A percentile compares a stretch with the other conserved stretches of the same genome.
Evolutionary conservation across 352 stramenopile species (phyloP).

Genomic region (Phytopythium litorale): DNA sequence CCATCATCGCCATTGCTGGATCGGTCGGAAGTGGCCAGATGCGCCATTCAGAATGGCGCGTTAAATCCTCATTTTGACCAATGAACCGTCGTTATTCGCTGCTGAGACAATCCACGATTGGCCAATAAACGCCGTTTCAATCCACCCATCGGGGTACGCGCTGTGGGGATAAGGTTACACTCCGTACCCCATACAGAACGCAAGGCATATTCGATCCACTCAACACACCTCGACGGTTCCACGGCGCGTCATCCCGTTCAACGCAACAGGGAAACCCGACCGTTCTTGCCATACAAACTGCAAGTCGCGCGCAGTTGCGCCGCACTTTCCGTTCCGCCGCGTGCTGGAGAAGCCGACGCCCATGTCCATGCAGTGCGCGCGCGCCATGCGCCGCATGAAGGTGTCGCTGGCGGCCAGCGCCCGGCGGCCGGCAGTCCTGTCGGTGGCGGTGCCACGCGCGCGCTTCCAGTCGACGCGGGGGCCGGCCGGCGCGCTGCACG

Average conservation of each 20-base stretch:
- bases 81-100: no score
- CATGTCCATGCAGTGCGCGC: background rate
- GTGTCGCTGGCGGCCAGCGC: slow-evolving; percentile 1
- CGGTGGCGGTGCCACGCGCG: slow-evolving; percentile 1
- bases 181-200: background rate
- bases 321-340: background rate
- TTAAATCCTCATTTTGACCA: background rate
- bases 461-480: slow-evolving; percentile 16
- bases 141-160: background rate
- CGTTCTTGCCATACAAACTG: background rate
- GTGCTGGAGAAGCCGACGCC: background rate
- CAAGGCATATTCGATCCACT: background rate
- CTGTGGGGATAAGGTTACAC: slow-evolving; percentile 2
- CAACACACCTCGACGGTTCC: background rate
- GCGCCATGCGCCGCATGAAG: slow-evolving; percentile 14
- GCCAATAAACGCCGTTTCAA: background rate
- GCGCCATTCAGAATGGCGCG: no score
- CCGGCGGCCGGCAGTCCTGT: background rate
- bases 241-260: slow-evolving; percentile 5
- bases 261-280: slow-evolving; percentile 1
- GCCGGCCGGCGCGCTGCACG: slow-evolving; percentile 29
- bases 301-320: background rate
- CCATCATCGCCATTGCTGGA: background rate
- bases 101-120: background rate
- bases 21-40: no score